Evolutionary conservation across 2,329 filamentous ascomycete genomes (phyloP), one percentile per base, ranked within the genome.

Genomic region (Penicillium glabrum): DNA sequence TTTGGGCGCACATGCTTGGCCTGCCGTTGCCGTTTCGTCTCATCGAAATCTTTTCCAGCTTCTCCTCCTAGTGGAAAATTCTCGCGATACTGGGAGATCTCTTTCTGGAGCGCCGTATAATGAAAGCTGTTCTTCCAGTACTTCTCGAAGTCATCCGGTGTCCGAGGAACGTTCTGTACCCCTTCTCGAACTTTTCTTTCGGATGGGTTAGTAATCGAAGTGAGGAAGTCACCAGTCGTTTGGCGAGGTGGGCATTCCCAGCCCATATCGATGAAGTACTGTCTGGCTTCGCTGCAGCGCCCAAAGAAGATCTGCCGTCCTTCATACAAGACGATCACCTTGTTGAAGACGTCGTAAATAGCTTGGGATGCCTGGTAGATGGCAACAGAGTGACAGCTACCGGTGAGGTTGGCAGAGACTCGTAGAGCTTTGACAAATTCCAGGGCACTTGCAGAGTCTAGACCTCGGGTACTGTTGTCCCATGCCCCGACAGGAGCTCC

Each of bases 271-370:
- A 86, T 83, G 58, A 93, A 92, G 72, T 86, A 92, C 0, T 70
- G 69, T 64, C 82, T 86, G 0, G 89, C 89, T 2, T 78, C 70
- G 6, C 66, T 69, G 0, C 85, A 83, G 0, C 83, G 82, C 0
- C 90, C 90, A 61, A 88, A 93, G 75, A 86, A 93, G 60, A 93
- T 93, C 67, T 93, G 84, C 0, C 87, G 82, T 1, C 90, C 90
- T 67, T 92, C 87, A 66, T 93, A 91, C 0, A 93, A 77, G 0
- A 93, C 87, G 0, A 86, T 80, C 0, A 84, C 85, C 69, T 92
- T 92, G 74, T 93, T 89, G 64, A 93, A 93, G 16, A 86, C 75
- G 54, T 87, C 82, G 54, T 81, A 82, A 14, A 81, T 79, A 44
- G 72, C 75, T 58, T 82, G 78, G 14, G 78, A 79, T 19, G 79